Conservation (phyloP, 192 early-diverging fungal species). For the Spizellomyces sp. region DNA sequence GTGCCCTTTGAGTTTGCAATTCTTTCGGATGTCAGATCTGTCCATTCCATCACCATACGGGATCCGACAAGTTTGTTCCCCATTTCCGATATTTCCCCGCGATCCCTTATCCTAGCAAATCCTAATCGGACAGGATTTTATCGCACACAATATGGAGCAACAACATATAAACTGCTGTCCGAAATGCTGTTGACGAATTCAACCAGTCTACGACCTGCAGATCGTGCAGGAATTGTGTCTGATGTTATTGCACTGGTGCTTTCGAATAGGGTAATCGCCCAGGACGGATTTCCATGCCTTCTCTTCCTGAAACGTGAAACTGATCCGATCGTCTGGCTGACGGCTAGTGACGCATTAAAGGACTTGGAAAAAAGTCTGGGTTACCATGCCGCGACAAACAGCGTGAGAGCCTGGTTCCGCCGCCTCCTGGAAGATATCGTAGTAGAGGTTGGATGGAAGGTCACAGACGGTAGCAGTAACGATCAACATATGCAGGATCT, state of each 20-base stretch:
- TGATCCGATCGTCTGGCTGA: conserved; percentile 31
- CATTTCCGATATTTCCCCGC: neutral
- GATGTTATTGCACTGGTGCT: neutral
- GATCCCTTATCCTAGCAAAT: conserved; percentile 17
- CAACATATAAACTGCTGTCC: conserved; percentile 19
- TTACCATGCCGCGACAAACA: conserved; percentile 9
- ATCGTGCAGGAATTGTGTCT: conserved; percentile 27
- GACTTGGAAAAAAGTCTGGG: conserved; percentile 13
- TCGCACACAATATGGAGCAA: conserved; percentile 21
- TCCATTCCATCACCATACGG: no score
- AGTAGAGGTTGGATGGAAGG: conserved; percentile 25
- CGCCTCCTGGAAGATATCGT: conserved; percentile 10
- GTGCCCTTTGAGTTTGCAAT: no score
- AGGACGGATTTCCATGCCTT: conserved; percentile 3
- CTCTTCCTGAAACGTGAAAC: conserved; percentile 15
- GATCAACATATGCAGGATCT: neutral
- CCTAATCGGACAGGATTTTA: conserved; percentile 32
- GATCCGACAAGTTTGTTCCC: no score
- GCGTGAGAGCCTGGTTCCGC: conserved; percentile 8
- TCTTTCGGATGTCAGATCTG: no score
- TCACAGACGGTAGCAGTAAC: neutral
- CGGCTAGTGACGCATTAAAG: conserved; percentile 18
- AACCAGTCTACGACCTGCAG: conserved; percentile 17
- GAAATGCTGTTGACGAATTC: neutral
- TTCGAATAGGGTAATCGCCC: neutral